Conservation (phyloP, 352 stramenopile genomes). For the Pelagophyceae sp. region DNA sequence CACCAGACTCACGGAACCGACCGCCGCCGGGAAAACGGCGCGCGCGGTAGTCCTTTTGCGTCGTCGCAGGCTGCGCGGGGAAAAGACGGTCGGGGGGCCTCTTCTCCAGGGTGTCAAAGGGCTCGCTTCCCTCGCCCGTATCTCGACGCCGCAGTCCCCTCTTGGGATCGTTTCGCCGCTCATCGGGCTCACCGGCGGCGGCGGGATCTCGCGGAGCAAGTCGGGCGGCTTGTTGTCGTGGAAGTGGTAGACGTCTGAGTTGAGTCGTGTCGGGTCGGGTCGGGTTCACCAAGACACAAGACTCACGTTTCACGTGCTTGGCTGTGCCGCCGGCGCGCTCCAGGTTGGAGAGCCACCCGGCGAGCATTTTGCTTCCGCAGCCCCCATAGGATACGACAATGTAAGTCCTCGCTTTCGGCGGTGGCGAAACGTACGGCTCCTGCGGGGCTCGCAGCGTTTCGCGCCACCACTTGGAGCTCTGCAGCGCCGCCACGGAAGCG, state of each 20-base stretch:
- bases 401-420: conserved; percentile 31
- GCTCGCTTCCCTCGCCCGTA: too few species aligned
- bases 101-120: too few species aligned
- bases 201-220: conserved; percentile 22
- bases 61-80: neutral
- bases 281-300: neutral
- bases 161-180: too few species aligned
- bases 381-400: conserved; percentile 36
- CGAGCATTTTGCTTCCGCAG: conserved; percentile 36
- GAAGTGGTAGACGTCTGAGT: conserved; percentile 24
- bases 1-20: too few species aligned
- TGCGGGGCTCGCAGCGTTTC: neutral
- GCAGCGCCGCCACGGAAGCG: neutral
- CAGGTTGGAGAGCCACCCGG: conserved; percentile 32
- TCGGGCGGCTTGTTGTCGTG: conserved; percentile 29
- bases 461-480: neutral
- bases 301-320: neutral
- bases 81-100: too few species aligned
- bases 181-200: neutral
- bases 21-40: conserved; percentile 16
- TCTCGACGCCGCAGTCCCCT: too few species aligned
- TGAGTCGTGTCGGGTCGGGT: neutral
- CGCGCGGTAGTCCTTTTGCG: neutral
- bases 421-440: conserved; percentile 1
- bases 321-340: conserved; percentile 16